Conservation (phyloP, 768 basidiomycete species). For the Clitopilus passeckerianus region DNA sequence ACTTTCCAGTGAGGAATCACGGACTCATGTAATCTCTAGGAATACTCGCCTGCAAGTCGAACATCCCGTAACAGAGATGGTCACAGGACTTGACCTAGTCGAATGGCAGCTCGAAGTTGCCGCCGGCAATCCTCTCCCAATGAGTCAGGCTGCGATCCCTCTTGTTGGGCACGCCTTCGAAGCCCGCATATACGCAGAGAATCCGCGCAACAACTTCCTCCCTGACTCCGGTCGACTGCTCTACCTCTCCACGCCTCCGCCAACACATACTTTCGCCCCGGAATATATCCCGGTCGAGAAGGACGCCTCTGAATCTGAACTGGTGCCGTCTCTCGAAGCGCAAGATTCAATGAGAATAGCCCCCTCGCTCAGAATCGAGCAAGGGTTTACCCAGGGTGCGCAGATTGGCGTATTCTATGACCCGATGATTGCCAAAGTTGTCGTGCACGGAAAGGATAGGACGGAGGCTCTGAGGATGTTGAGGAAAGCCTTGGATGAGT, state of each 20-base stretch:
- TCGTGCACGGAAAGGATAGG: constrained; percentile 82
- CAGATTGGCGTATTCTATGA: constrained; percentile 89
- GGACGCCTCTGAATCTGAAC: constrained; percentile 14
- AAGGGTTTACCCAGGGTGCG: constrained; percentile 78
- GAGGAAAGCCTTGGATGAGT: constrained; percentile 78
- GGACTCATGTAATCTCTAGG: constrained; percentile 31
- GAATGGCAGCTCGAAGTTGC: constrained; percentile 96
- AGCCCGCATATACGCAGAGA: constrained; percentile 93
- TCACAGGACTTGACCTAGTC: constrained; percentile 90
- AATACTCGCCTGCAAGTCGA: constrained; percentile 85
- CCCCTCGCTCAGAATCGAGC: constrained; percentile 79
- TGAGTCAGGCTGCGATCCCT: constrained; percentile 73
- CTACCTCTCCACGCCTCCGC: constrained; percentile 75
- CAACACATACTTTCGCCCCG: constrained; percentile 67
- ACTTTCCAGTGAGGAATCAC: not conserved
- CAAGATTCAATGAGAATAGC: constrained; percentile 27
- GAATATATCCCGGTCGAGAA: constrained; percentile 21
- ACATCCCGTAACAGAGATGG: constrained; percentile 93
- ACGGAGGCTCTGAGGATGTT: constrained; percentile 80
- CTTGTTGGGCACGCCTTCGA: constrained; percentile 93
- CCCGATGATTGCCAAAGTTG: constrained; percentile 89
- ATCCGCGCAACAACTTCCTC: constrained; percentile 88
- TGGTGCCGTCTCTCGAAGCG: constrained; percentile 23
- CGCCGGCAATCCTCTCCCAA: constrained; percentile 80
- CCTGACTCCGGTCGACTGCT: constrained; percentile 84